A percentile compares a stretch with the other conserved stretches of the same genome.
phyloP scores from a whole-genome alignment of 2,329 filamentous ascomycete species.

The Colletotrichum chrysophilum region DNA sequence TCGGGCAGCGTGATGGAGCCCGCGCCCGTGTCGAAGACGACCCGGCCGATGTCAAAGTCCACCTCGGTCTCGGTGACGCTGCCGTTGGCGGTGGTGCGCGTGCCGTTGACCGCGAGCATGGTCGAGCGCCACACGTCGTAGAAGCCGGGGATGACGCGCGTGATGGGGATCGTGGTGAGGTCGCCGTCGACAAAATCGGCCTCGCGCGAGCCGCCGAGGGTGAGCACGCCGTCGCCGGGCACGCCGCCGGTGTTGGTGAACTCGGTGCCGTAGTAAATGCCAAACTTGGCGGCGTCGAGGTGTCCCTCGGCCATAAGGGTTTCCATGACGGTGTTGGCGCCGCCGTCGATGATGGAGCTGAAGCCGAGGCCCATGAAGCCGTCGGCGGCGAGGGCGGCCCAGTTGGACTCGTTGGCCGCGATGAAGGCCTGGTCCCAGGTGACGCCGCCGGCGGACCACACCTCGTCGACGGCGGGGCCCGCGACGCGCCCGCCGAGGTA shows the following conservation, averaged over 20 bases:
- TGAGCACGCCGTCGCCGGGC: slow-evolving; percentile 28
- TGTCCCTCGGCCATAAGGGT: slow-evolving; percentile 30
- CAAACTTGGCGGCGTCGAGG: slow-evolving; percentile 36
- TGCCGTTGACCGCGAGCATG: slow-evolving; percentile 23
- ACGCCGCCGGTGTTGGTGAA: slow-evolving; percentile 18
- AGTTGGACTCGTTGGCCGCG: slow-evolving; percentile 31
- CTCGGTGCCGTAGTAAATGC: slow-evolving; percentile 32
- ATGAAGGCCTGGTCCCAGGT: slow-evolving; percentile 35
- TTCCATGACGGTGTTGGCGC: slow-evolving; percentile 35
- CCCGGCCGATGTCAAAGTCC: slow-evolving; percentile 1
- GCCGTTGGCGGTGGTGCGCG: background rate
- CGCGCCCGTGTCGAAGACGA: slow-evolving; percentile 39
- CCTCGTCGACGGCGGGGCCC: slow-evolving; percentile 31
- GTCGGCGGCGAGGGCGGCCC: slow-evolving; percentile 32
- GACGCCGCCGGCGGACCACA: slow-evolving; percentile 22
- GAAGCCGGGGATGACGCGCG: slow-evolving; percentile 15
- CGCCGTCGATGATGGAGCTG: slow-evolving; percentile 32
- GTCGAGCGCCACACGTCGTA: slow-evolving; percentile 37
- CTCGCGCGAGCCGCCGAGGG: slow-evolving; percentile 37
- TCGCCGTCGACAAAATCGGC: slow-evolving; percentile 28
- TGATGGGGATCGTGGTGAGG: slow-evolving; percentile 19
- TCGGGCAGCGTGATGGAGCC: slow-evolving; percentile 30
- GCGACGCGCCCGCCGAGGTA: slow-evolving; percentile 35
- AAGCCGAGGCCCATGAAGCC: slow-evolving; percentile 42
- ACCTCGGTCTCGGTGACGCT: background rate